phyloP scores from a whole-genome alignment of 139 green algal genomes.

The Asterochloris erici region DNA sequence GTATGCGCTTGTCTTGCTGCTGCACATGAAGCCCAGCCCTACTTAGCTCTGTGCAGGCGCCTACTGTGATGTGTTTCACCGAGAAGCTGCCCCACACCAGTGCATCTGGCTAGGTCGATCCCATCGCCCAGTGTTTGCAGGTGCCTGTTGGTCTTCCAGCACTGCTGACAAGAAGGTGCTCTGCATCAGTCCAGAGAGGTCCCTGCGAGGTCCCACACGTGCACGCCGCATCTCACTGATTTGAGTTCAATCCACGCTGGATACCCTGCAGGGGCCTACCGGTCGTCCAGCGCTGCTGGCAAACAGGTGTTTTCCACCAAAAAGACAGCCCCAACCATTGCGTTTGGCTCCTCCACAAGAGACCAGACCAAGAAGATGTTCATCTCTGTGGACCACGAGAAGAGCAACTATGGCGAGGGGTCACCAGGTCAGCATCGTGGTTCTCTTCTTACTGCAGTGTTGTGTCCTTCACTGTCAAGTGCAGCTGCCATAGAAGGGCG shows the following conservation, averaged over 20 bases:
- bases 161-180: neutral
- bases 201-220: neutral
- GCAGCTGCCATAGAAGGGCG: neutral
- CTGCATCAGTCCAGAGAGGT: neutral
- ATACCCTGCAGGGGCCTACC: slow-evolving; percentile 29
- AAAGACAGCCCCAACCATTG: slow-evolving; percentile 20
- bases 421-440: neutral
- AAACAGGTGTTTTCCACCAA: slow-evolving; percentile 23
- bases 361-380: slow-evolving; percentile 42
- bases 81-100: too few species aligned
- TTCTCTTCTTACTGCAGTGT: neutral
- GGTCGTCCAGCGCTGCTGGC: slow-evolving; percentile 21
- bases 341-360: slow-evolving; percentile 32
- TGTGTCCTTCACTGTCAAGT: neutral
- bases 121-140: too few species aligned
- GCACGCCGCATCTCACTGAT: neutral
- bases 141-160: neutral
- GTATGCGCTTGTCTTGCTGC: too few species aligned
- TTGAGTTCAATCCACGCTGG: neutral
- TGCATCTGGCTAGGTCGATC: too few species aligned
- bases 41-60: too few species aligned
- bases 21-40: too few species aligned
- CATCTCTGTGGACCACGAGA: slow-evolving; percentile 43
- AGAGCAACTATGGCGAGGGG: slow-evolving; percentile 32
- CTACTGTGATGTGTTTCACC: too few species aligned